Percentiles rank a stretch among this genome's conserved stretches.
phyloP scores from a whole-genome alignment of 1,284 basidiomycete species.

The Laetiporus sulphureus region DNA sequence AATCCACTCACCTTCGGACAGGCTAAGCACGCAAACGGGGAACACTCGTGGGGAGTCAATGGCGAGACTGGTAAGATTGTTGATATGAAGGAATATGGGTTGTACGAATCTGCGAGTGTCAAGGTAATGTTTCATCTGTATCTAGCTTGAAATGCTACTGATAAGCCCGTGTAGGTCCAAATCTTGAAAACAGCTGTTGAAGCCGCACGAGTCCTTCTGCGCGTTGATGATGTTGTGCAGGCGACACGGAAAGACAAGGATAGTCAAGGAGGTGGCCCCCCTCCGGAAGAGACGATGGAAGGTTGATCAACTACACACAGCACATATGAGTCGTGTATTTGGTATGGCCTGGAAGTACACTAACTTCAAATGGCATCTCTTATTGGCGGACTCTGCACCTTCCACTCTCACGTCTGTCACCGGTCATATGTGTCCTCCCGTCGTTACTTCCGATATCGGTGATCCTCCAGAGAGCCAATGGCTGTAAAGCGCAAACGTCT shows the following conservation, averaged over 20 bases:
- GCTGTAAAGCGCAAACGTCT: too few species aligned
- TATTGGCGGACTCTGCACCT: too few species aligned
- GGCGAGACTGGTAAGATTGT: conserved; percentile 93
- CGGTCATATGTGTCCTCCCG: too few species aligned
- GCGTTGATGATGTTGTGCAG: conserved; percentile 93
- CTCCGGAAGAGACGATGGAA: conserved; percentile 54
- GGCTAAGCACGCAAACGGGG: conserved; percentile 93
- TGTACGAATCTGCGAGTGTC: conserved; percentile 94
- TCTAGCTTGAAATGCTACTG: neutral
- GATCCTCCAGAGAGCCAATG: too few species aligned
- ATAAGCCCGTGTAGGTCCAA: conserved; percentile 57
- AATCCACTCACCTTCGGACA: conserved; percentile 21
- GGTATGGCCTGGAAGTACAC: conserved; percentile 4
- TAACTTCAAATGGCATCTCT: too few species aligned
- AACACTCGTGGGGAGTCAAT: conserved; percentile 89
- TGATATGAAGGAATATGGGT: conserved; percentile 92
- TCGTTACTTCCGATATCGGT: too few species aligned
- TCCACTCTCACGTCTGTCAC: too few species aligned
- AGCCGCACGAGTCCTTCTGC: conserved; percentile 82
- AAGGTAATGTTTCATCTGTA: conserved; percentile 46
- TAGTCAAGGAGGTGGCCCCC: conserved; percentile 39
- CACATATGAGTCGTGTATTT: conserved; percentile 2
- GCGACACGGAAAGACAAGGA: conserved; percentile 70
- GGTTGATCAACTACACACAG: conserved; percentile 10
- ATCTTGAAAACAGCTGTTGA: conserved; percentile 97